Percentiles rank a stretch among this genome's conserved stretches.
Evolutionary conservation across 306 rosid genomes (phyloP).

Genomic region (Hippophae rhamnoides): DNA sequence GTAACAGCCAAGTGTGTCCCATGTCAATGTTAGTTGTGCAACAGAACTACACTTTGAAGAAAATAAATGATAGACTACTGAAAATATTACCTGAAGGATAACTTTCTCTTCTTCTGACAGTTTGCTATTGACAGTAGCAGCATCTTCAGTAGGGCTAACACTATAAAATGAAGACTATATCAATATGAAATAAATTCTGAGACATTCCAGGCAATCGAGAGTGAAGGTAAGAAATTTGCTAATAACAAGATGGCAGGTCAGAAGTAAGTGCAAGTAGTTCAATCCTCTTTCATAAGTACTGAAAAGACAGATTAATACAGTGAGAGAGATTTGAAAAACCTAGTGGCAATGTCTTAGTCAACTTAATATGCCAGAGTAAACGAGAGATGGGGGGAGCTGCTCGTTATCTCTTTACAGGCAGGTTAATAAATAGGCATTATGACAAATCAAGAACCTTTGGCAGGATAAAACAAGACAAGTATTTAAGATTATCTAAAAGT

Average conservation of each 20-base stretch:
- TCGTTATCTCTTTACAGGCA: too few species aligned
- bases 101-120: slow-evolving; percentile 63
- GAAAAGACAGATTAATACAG: too few species aligned
- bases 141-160: slow-evolving; percentile 49
- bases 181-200: slow-evolving; percentile 18
- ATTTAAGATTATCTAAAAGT: neutral
- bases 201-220: slow-evolving; percentile 15
- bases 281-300: neutral
- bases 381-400: too few species aligned
- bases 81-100: slow-evolving; percentile 58
- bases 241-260: neutral
- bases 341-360: too few species aligned
- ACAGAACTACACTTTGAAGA: neutral
- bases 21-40: neutral
- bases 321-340: too few species aligned
- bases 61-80: neutral
- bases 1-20: neutral
- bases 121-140: slow-evolving; percentile 39
- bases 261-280: slow-evolving; percentile 2
- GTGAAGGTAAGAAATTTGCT: neutral
- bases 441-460: too few species aligned
- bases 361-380: too few species aligned
- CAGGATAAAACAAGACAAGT: too few species aligned
- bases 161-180: slow-evolving; percentile 39
- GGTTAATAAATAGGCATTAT: too few species aligned